Evolutionary conservation across 495 filamentous ascomycete genomes (phyloP).

Genomic region (Aspergillus mulundensis): DNA sequence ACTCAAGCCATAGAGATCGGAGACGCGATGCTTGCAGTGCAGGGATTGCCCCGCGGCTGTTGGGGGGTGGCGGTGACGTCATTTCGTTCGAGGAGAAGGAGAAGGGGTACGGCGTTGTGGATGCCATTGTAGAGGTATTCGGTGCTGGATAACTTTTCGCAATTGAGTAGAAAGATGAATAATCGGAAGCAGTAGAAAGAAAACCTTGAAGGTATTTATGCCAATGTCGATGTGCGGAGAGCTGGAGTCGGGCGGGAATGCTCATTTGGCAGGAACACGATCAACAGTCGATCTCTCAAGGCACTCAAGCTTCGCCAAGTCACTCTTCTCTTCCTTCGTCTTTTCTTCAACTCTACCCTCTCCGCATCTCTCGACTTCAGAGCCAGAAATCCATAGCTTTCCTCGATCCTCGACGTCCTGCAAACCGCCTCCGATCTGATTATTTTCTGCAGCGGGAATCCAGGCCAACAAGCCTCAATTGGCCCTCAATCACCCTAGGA

Average conservation of each 20-base stretch:
- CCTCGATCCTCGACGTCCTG: no score
- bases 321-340: background rate
- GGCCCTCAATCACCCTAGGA: no score
- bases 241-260: no score
- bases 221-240: no score
- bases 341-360: background rate
- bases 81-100: slow-evolving; percentile 16
- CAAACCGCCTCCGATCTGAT: no score
- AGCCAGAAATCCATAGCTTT: no score
- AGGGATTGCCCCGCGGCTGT: slow-evolving; percentile 29
- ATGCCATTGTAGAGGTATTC: slow-evolving; percentile 2
- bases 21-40: slow-evolving; percentile 31
- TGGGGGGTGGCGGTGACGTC: slow-evolving; percentile 14
- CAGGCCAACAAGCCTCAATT: no score
- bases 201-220: background rate
- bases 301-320: background rate
- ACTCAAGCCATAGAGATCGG: slow-evolving; percentile 29
- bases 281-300: background rate
- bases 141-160: no score
- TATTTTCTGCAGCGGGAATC: no score
- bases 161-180: background rate
- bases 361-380: no score
- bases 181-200: background rate
- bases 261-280: background rate
- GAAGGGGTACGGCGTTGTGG: slow-evolving; percentile 32